Percentiles rank a stretch among this genome's conserved stretches.
Evolutionary conservation across 352 stramenopile species (phyloP).

Genomic region (Pythium chondricola): DNA sequence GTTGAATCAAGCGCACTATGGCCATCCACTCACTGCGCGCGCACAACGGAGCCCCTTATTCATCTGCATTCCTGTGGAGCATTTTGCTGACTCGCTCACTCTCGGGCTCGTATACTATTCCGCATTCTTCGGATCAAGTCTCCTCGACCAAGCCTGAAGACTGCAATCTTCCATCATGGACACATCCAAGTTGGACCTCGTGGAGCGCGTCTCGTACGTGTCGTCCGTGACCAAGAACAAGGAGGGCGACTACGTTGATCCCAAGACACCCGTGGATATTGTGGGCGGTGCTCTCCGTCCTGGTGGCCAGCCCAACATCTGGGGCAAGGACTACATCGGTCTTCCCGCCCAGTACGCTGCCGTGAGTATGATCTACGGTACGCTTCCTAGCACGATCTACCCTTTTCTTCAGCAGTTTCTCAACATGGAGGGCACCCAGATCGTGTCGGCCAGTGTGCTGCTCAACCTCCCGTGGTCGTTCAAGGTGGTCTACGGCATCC

Average conservation of each 20-base stretch:
- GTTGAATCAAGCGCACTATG: too few relatives aligned
- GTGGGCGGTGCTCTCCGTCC: slow-evolving; percentile 32
- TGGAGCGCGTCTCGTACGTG: slow-evolving; percentile 10
- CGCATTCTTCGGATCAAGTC: background rate
- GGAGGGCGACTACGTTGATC: slow-evolving; percentile 4
- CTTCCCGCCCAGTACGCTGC: slow-evolving; percentile 46
- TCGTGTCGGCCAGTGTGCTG: slow-evolving; percentile 38
- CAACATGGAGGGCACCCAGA: slow-evolving; percentile 41
- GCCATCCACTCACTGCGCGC: background rate
- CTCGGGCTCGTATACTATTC: too few relatives aligned
- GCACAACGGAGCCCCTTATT: too few relatives aligned
- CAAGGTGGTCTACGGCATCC: slow-evolving; percentile 46
- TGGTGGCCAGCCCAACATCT: slow-evolving; percentile 28
- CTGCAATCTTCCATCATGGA: background rate
- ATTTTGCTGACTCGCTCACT: background rate
- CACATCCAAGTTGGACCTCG: background rate
- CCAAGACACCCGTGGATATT: slow-evolving; percentile 18
- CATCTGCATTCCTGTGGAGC: background rate
- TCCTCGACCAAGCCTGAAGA: too few relatives aligned
- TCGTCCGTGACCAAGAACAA: slow-evolving; percentile 1
- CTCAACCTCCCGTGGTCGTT: slow-evolving; percentile 51
- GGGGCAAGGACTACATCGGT: slow-evolving; percentile 32
- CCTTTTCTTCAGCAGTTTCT: slow-evolving; percentile 48
- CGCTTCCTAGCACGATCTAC: slow-evolving; percentile 40
- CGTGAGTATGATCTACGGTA: slow-evolving; percentile 39